Evolutionary conservation across 495 filamentous ascomycete species (phyloP), one percentile per base, ranked within the genome.

Genomic region (Barbatosphaeria neglecta): DNA sequence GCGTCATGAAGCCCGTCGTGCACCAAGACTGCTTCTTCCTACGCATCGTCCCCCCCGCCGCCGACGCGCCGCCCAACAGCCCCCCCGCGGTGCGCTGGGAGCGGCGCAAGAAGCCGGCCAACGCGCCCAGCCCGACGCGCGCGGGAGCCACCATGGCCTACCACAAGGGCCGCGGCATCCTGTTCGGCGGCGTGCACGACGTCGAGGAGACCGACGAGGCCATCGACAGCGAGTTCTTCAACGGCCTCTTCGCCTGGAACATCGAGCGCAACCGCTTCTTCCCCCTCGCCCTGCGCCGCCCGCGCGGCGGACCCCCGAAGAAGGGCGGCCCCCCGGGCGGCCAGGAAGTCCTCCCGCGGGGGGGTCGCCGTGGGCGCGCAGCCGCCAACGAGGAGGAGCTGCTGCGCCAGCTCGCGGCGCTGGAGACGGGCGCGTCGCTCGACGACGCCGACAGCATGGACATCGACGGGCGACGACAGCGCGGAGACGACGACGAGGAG

Each of bases 11-110:
- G 50, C 88, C 90, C 1, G 72, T 88, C 64, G 73, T 97, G 22
- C 88, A 98, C 58, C 84, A 94, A 59, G 92, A 98, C 60, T 89
- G 87, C 41, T 98, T 90, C 81, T 90, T 90, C 62, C 72, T 98
- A 3, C 77, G 86, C 19, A 84, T 98, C 58, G 82, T 77, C 2
- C 82, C 79, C 8, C 85, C 87, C 9, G 61, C 67, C 1, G 41
- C 80, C 1, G 86, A 88, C 41, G 73, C 78, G 0, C 65, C 80
- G 1, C 46, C 75, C 1, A 73, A 70, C 38, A 65, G 84, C 2
- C 69, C 76, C 1, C 84, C 89, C 17, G 76, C 72, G 17, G 75
- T 93, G 16, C 76, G 87, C 28, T 98, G 92, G 92, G 92, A 98
- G 64, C 76, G 82, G 33, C 72, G 92, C 44, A 98, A 97, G 73